phyloP scores from a whole-genome alignment of 345 rosid species.

The Salix brachista region DNA sequence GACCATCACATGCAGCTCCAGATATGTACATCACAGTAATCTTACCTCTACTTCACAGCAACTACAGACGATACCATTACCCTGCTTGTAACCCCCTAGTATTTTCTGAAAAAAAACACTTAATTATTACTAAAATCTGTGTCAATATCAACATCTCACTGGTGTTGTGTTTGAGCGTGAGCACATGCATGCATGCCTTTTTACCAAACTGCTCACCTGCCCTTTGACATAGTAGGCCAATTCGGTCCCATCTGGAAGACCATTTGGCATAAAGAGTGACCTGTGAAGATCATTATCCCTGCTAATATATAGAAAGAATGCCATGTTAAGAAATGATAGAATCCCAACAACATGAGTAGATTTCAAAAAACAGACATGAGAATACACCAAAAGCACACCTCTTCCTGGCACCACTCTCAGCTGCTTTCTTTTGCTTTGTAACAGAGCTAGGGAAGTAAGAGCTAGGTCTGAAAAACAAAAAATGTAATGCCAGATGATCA shows the following conservation, averaged over 20 bases:
- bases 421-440: slow-evolving; percentile 50
- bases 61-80: slow-evolving; percentile 75
- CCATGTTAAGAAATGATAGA: not conserved
- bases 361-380: not conserved
- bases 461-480: slow-evolving; percentile 42
- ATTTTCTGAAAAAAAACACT: slow-evolving; percentile 42
- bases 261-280: slow-evolving; percentile 86
- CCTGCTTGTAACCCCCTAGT: slow-evolving; percentile 77
- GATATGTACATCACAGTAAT: not conserved
- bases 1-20: not conserved
- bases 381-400: slow-evolving; percentile 34
- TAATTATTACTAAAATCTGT: slow-evolving; percentile 10
- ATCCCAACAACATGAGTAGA: not conserved
- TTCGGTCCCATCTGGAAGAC: slow-evolving; percentile 90
- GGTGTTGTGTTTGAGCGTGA: not conserved
- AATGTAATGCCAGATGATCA: slow-evolving; percentile 5
- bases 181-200: not conserved
- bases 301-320: slow-evolving; percentile 14
- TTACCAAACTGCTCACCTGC: slow-evolving; percentile 46
- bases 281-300: slow-evolving; percentile 98
- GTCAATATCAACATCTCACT: no score
- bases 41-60: slow-evolving; percentile 83
- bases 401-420: slow-evolving; percentile 64
- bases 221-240: slow-evolving; percentile 82
- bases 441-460: slow-evolving; percentile 29